phyloP scores from a whole-genome alignment of 257 asterid species.

The Solanum commersonii region DNA sequence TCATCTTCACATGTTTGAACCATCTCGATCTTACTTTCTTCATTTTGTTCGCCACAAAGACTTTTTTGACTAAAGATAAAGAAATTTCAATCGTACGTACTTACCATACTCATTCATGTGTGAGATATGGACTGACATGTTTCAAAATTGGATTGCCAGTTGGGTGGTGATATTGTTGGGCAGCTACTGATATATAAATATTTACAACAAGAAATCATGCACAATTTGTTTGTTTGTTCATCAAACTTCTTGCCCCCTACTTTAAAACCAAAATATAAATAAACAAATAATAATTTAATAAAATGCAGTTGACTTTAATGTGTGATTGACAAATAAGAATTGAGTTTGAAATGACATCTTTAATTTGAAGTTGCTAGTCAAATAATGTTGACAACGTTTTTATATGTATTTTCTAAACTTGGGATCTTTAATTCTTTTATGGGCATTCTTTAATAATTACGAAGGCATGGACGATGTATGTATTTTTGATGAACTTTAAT shows the following conservation, averaged over 20 bases:
- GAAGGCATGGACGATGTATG: background rate
- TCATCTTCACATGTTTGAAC: background rate
- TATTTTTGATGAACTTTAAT: background rate
- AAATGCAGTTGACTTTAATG: background rate
- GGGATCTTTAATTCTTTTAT: background rate
- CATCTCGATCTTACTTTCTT: background rate
- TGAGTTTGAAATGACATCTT: background rate
- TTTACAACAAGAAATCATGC: background rate
- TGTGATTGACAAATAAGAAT: background rate
- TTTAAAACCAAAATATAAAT: background rate
- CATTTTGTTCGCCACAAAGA: accelerated
- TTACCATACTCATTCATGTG: background rate
- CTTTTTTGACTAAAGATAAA: background rate
- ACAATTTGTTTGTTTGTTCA: background rate
- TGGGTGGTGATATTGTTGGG: background rate
- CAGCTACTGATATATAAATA: background rate
- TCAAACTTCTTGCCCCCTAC: background rate
- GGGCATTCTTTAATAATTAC: background rate
- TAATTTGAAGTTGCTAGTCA: background rate
- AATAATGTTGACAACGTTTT: background rate
- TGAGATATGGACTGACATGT: background rate
- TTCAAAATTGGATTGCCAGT: background rate
- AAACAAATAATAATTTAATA: background rate
- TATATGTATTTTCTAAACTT: background rate
- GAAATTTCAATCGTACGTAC: background rate